phyloP scores from a whole-genome alignment of 2,329 filamentous ascomycete species.

The Trichoderma citrinoviride region DNA sequence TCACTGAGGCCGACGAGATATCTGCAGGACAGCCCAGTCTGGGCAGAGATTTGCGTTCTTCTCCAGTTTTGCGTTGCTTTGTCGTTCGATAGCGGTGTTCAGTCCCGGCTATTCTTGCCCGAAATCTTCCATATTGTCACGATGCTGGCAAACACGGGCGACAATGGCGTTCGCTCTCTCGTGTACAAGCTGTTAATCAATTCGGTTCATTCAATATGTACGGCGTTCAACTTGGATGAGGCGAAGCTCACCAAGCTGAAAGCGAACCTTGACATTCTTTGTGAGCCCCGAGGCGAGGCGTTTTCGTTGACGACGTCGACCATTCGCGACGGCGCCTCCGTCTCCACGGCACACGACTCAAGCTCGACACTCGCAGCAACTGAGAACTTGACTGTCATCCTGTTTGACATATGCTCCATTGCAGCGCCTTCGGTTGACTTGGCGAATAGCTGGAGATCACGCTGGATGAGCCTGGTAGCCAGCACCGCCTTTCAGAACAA shows the following conservation, averaged over 20 bases:
- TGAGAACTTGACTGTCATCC: conserved; percentile 58
- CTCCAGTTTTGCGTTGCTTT: conserved; percentile 64
- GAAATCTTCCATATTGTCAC: conserved; percentile 70
- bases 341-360: conserved; percentile 54
- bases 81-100: conserved; percentile 65
- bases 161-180: conserved; percentile 53
- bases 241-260: conserved; percentile 54
- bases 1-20: conserved; percentile 64
- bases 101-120: conserved; percentile 65
- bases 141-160: conserved; percentile 66
- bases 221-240: conserved; percentile 63
- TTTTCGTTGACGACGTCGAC: conserved; percentile 49
- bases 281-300: conserved; percentile 58
- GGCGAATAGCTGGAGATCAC: conserved; percentile 66
- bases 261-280: conserved; percentile 55
- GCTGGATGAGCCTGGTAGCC: conserved; percentile 71
- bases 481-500: conserved; percentile 73
- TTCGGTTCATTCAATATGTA: conserved; percentile 65
- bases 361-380: conserved; percentile 53
- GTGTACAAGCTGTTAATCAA: conserved; percentile 65
- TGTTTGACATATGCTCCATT: conserved; percentile 62
- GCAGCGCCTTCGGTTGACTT: conserved; percentile 64
- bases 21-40: conserved; percentile 64
- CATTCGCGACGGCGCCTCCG: conserved; percentile 52
- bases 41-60: conserved; percentile 67